These are phyloP conservation scores for Phytophthora citrophthora DNA, from an alignment of 352 stramenopile genomes.

Conservation along the genomic window DNA sequence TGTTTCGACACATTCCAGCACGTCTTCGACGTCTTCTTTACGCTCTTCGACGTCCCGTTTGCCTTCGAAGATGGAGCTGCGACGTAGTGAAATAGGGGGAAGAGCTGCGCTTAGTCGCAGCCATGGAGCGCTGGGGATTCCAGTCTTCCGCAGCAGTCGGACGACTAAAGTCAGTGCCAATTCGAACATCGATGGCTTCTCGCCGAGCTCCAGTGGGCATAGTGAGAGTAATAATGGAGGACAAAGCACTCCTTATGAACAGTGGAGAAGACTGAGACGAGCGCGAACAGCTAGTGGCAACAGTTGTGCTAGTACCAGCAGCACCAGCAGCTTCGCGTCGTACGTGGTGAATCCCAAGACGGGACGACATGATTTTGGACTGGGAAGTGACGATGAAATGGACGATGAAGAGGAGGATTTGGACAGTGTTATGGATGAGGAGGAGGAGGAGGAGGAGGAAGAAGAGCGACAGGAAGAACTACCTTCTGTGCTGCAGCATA, in stretches of 20 bases:
- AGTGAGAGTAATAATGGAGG: slow-evolving; percentile 3
- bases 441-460: slow-evolving; percentile 25
- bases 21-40: slow-evolving; percentile 9
- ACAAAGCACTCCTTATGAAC: slow-evolving; percentile 39
- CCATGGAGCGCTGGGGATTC: slow-evolving; percentile 38
- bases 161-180: slow-evolving; percentile 31
- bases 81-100: slow-evolving; percentile 15
- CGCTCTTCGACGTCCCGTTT: slow-evolving; percentile 26
- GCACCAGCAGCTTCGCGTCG: slow-evolving; percentile 56
- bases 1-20: slow-evolving; percentile 7
- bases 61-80: slow-evolving; percentile 29
- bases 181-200: slow-evolving; percentile 19
- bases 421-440: slow-evolving; percentile 27
- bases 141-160: slow-evolving; percentile 55
- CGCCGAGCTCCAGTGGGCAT: slow-evolving; percentile 17
- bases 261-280: slow-evolving; percentile 47
- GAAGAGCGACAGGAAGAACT: slow-evolving; percentile 17
- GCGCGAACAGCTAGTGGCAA: slow-evolving; percentile 71
- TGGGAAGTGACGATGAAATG: slow-evolving; percentile 40
- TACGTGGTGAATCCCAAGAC: slow-evolving; percentile 55
- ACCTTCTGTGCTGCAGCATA: slow-evolving; percentile 40
- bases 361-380: slow-evolving; percentile 45
- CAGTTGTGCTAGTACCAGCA: slow-evolving; percentile 68
- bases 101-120: slow-evolving; percentile 22
- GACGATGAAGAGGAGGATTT: slow-evolving; percentile 28